Percentiles rank a stretch among this genome's conserved stretches.
phyloP scores from a whole-genome alignment of 1,139 yeast genomes.

The Scheffersomyces quercinus region DNA sequence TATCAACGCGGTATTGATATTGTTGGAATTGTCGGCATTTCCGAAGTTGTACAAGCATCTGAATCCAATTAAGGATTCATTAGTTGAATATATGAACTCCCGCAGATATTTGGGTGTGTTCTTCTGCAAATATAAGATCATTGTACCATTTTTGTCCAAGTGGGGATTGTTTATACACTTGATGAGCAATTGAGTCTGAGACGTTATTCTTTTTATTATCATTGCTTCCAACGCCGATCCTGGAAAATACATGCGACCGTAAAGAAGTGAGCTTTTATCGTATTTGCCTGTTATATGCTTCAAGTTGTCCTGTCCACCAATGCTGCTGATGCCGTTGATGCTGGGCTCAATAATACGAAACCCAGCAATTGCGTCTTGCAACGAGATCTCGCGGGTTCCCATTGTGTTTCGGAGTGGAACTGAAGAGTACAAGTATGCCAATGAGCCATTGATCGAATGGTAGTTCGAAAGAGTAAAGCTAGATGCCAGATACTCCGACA shows the following conservation, averaged over 20 bases:
- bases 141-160: constrained; percentile 52
- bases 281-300: not conserved
- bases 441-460: constrained; percentile 74
- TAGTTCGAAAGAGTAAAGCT: constrained; percentile 71
- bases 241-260: constrained; percentile 90
- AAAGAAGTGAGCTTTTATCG: constrained; percentile 33
- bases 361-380: constrained; percentile 80
- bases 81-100: constrained; percentile 84
- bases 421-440: constrained; percentile 79
- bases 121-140: constrained; percentile 74
- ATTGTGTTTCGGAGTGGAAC: constrained; percentile 51
- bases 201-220: constrained; percentile 66
- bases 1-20: constrained; percentile 14
- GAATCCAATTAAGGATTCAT: constrained; percentile 84
- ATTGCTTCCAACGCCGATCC: constrained; percentile 87
- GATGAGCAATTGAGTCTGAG: constrained; percentile 62
- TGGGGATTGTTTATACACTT: constrained; percentile 77
- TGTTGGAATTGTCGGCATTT: constrained; percentile 26
- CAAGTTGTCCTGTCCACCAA: not conserved
- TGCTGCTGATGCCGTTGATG: constrained; percentile 1
- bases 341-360: constrained; percentile 61
- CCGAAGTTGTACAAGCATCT: constrained; percentile 76
- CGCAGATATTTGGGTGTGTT: constrained; percentile 66
- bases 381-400: constrained; percentile 55
- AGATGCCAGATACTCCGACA: constrained; percentile 72